These are phyloP conservation scores for Shiraia bambusicola DNA, from an alignment of 2,329 filamentous ascomycete genomes.

Conservation along the genomic window DNA sequence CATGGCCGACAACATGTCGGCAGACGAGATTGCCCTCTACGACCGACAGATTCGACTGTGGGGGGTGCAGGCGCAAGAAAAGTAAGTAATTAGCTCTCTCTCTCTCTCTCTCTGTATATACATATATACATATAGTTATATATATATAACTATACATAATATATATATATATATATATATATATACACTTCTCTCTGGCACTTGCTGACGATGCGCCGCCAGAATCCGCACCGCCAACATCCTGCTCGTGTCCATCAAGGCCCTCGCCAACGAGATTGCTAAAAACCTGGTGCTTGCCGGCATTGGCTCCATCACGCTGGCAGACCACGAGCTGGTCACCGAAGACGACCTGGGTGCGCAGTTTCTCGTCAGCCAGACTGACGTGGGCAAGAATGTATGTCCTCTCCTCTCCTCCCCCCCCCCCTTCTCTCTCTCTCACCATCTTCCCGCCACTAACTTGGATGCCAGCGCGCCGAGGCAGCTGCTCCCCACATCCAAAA, in stretches of 20 bases:
- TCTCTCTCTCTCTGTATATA: too few relatives aligned
- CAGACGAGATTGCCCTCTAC: constrained; percentile 93
- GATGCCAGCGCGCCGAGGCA: constrained; percentile 77
- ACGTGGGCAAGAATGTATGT: constrained; percentile 71
- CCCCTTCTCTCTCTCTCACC: too few relatives aligned
- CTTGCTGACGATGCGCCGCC: constrained; percentile 11
- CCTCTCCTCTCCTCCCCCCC: too few relatives aligned
- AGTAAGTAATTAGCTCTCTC: too few relatives aligned
- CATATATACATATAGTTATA: too few relatives aligned
- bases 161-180: too few relatives aligned
- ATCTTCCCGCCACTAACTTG: too few relatives aligned
- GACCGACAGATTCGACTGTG: constrained; percentile 96
- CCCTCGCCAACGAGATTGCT: constrained; percentile 88
- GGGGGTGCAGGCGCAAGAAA: constrained; percentile 92
- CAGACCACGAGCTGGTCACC: constrained; percentile 74
- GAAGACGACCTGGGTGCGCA: constrained; percentile 71
- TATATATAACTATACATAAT: too few relatives aligned
- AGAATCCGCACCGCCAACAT: constrained; percentile 88
- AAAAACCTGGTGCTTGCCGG: constrained; percentile 97
- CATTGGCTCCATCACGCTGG: constrained; percentile 83
- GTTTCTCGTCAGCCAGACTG: constrained; percentile 72
- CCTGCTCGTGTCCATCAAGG: constrained; percentile 83
- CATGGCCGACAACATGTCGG: constrained; percentile 46
- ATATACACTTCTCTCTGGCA: too few relatives aligned
- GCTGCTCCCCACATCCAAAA: constrained; percentile 75